Base-by-base conservation (phyloP, 306 rosid species). In the Fagus sylvatica region DNA sequence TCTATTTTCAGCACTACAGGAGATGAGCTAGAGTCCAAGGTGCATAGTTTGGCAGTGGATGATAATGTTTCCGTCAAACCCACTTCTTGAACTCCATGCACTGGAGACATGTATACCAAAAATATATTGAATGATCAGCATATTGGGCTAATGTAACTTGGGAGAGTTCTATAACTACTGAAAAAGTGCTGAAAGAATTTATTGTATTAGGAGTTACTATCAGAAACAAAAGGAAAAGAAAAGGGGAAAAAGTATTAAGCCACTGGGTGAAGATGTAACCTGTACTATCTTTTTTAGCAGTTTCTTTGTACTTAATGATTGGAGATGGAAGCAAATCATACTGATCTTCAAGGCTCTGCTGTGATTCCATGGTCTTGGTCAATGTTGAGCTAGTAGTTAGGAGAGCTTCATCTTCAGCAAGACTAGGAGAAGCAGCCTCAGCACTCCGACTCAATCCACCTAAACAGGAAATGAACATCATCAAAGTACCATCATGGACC, bases 371-470 rank as follows among this genome's bases (percentile, higher is more conserved):
- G 9, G 32, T 17, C 56, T 9, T 1, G 8, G 9, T 36, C 57
- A 56, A 53, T 32, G 66, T 30, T 11, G n/a, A 60, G n/a, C 37
- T 32, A 28, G 11, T 32, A 9, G 87, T 22, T 48, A 76, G 69
- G 41, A 37, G 43, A 68, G 85, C 70, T 59, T 72, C 53, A 49
- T 37, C 39, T 53, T 71, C 53, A 22, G 2, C 57, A 0, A 40
- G 28, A 69, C 62, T 46, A 5, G 75, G 76, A 78, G 78, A 41
- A 67, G 61, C 57, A 75, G 49, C 36, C n/a, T 59, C 48, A 30
- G 85, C 33, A 66, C 61, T 51, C 81, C 22, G 54, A 7, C 53
- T 39, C 65, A 78, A 53, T 72, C 82, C 88, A 86, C 82, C 91
- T 89, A 78, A 46, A 67, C 66, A 77, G n/a, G 53, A 76, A 72